Base-by-base conservation (phyloP, 352 stramenopile species). In the Pythium monospermum region DNA sequence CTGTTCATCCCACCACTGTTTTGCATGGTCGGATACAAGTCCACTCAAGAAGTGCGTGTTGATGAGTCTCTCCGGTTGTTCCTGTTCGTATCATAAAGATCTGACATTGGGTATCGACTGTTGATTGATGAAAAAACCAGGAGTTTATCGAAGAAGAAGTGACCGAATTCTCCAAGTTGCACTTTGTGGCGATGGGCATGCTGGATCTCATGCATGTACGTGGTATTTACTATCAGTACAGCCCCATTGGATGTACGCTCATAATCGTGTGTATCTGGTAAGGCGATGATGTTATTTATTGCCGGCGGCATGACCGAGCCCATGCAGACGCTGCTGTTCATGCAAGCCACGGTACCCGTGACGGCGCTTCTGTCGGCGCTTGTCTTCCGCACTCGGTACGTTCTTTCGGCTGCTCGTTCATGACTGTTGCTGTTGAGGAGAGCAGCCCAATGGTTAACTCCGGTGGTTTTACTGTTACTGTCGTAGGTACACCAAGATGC, bases 1-100 rank as follows among this genome's bases (percentile, higher is more conserved):
- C 55, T 94, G 53, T 94, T 88, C 71, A 93, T 94, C 46, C 84
- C 82, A 31, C 79, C 82, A 25, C 67, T 92, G 53, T 94, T 94
- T 49, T 91, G 77, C 54, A 83, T 92, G 44, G 73, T 87, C n/a
- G 84, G 82, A 31, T 91, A 93, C 67, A 87, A 85, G 36, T 83
- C 81, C 6, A 72, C 84, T 3, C 84, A 87, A 49, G 70, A 84
- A 30, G 83, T 91, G n/a, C n/a, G n/a, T n/a, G n/a, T n/a, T n/a
- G n/a, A n/a, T n/a, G 57, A 33, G 71, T 50, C 12, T 18, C 3
- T 50, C 7, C 30, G 30, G 13, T 35, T 35, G 30, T n/a, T n/a
- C n/a, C n/a, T n/a, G n/a, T n/a, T n/a, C n/a, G n/a, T n/a, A n/a
- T n/a, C n/a, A n/a, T n/a, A n/a, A n/a, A n/a, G n/a, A n/a, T n/a